Conservation (phyloP, 2,329 filamentous ascomycete species). For the Arthroderma sp. region DNA sequence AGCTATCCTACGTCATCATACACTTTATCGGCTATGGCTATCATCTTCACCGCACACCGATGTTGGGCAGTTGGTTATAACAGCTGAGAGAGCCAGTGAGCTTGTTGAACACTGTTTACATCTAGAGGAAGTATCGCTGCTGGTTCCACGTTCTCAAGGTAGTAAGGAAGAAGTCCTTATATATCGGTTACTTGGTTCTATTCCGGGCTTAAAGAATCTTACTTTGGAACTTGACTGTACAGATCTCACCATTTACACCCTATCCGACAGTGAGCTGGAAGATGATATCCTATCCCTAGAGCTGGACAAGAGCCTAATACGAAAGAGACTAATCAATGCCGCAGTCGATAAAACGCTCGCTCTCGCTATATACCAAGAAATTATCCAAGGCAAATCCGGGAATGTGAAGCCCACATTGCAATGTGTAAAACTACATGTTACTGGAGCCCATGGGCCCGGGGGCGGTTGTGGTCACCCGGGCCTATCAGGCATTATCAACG, state of each 20-base stretch:
- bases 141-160: neutral
- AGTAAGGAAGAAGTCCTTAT: neutral
- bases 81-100: neutral
- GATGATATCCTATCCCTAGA: neutral
- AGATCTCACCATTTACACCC: too few relatives aligned
- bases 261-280: neutral
- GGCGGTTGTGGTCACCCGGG: neutral
- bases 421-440: neutral
- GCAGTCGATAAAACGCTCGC: neutral
- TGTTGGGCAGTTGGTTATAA: neutral
- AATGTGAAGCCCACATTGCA: neutral
- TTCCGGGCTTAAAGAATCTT: neutral
- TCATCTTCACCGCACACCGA: neutral
- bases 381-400: neutral
- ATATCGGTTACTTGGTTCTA: neutral
- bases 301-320: neutral
- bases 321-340: neutral
- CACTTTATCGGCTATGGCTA: neutral
- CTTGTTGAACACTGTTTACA: neutral
- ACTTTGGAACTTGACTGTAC: neutral
- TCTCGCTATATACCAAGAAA: slow-evolving; percentile 1
- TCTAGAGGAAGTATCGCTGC: neutral
- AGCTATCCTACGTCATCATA: neutral
- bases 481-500: neutral
- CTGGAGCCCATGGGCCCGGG: neutral